A percentile compares a stretch with the other conserved stretches of the same genome.
phyloP scores from a whole-genome alignment of 345 rosid species.

The Brassica carinata region DNA sequence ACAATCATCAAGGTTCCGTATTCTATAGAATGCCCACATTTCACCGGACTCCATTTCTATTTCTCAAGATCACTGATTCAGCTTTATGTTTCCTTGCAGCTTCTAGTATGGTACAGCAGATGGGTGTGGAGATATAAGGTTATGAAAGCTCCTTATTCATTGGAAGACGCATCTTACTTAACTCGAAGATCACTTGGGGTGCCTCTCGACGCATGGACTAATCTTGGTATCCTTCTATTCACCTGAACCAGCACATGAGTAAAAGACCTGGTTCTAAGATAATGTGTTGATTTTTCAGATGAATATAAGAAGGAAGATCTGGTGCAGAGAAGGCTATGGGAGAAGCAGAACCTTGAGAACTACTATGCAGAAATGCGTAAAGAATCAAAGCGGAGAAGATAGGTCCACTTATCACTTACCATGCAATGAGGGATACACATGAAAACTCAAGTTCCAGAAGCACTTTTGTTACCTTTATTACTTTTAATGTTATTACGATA shows the following conservation, averaged over 20 bases:
- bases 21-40: not conserved
- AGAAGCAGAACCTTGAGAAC: constrained; percentile 68
- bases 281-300: constrained; percentile 45
- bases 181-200: constrained; percentile 68
- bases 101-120: constrained; percentile 61
- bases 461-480: constrained; percentile 26
- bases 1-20: constrained; percentile 64
- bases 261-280: not conserved
- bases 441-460: constrained; percentile 11
- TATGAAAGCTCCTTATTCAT: constrained; percentile 71
- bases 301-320: constrained; percentile 78
- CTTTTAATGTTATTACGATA: constrained; percentile 26
- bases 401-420: constrained; percentile 29
- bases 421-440: constrained; percentile 14
- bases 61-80: not conserved
- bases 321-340: constrained; percentile 71
- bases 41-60: not conserved
- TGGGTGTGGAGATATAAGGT: constrained; percentile 95
- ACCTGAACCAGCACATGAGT: not conserved
- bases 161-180: constrained; percentile 84
- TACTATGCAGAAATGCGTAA: constrained; percentile 79
- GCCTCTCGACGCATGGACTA: constrained; percentile 72
- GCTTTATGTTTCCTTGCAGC: constrained; percentile 49
- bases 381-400: constrained; percentile 90
- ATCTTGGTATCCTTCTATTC: constrained; percentile 53